These are phyloP conservation scores for Malassezia yamatoensis DNA, from an alignment of 1,284 basidiomycete species.

Conservation along the genomic window DNA sequence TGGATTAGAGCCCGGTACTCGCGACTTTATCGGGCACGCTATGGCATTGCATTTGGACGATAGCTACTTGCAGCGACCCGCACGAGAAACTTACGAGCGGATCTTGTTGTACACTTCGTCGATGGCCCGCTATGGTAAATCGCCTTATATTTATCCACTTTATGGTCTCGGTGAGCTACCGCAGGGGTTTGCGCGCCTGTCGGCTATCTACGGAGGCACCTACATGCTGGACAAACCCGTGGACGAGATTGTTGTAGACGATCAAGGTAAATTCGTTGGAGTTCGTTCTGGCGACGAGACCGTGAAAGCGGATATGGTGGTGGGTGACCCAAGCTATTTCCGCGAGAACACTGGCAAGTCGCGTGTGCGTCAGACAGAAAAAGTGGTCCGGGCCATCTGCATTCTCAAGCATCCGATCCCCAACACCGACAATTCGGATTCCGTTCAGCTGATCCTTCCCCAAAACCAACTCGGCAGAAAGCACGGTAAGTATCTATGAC, in stretches of 20 bases:
- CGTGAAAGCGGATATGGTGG: constrained; percentile 93
- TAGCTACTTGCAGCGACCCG: constrained; percentile 84
- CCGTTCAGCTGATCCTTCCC: constrained; percentile 90
- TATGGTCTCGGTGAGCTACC: constrained; percentile 98
- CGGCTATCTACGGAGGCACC: constrained; percentile 96
- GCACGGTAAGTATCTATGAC: constrained; percentile 60
- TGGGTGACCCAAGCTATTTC: constrained; percentile 97
- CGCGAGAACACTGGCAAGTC: constrained; percentile 56
- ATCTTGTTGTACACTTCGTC: constrained; percentile 96
- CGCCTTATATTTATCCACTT: constrained; percentile 97
- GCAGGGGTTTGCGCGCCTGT: constrained; percentile 87
- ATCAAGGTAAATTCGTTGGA: constrained; percentile 78
- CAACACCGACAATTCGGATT: constrained; percentile 84
- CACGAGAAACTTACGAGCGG: constrained; percentile 80
- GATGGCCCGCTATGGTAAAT: constrained; percentile 98
- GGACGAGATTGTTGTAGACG: constrained; percentile 72
- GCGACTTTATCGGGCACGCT: constrained; percentile 98
- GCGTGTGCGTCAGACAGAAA: constrained; percentile 70
- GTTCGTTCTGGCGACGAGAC: constrained; percentile 82
- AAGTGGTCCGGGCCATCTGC: constrained; percentile 94
- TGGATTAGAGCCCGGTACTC: constrained; percentile 88
- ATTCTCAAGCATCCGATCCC: constrained; percentile 97
- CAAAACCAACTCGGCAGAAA: constrained; percentile 92
- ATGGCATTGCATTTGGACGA: constrained; percentile 98
- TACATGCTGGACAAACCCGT: constrained; percentile 99